phyloP scores from a whole-genome alignment of 352 stramenopile species.

The Phytophthora melonis region DNA sequence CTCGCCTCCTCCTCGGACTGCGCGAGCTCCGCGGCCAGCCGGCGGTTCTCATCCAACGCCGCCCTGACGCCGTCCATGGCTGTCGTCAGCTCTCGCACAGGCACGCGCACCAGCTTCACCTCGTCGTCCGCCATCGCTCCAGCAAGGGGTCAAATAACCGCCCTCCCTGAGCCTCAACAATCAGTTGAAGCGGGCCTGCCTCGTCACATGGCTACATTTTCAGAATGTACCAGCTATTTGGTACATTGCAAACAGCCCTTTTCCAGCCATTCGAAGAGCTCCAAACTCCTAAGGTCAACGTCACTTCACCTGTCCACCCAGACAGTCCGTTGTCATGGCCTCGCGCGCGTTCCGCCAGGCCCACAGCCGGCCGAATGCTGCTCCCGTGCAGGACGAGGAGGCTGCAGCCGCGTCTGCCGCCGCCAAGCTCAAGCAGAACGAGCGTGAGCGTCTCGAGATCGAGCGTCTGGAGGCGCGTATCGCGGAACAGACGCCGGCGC shows the following conservation, averaged over 20 bases:
- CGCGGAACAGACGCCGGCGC: constrained; percentile 73
- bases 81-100: constrained; percentile 44
- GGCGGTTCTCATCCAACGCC: constrained; percentile 45
- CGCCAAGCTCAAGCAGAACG: constrained; percentile 75
- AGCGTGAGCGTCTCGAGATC: constrained; percentile 78
- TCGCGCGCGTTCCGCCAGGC: constrained; percentile 44
- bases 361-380: constrained; percentile 27
- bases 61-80: constrained; percentile 43
- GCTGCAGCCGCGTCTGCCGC: constrained; percentile 29
- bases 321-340: constrained; percentile 24
- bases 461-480: constrained; percentile 72
- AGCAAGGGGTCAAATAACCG: constrained; percentile 1
- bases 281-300: not conserved
- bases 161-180: not conserved
- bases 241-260: constrained; percentile 1
- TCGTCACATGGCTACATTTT: constrained; percentile 38
- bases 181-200: constrained; percentile 29
- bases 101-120: constrained; percentile 55
- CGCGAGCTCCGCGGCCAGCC: constrained; percentile 44
- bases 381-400: constrained; percentile 19
- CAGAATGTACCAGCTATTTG: not conserved
- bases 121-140: constrained; percentile 24
- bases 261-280: constrained; percentile 40
- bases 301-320: not conserved
- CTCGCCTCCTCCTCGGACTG: constrained; percentile 48